Evolutionary conservation across 345 rosid species (phyloP).

Genomic region (Carallia brachiata): DNA sequence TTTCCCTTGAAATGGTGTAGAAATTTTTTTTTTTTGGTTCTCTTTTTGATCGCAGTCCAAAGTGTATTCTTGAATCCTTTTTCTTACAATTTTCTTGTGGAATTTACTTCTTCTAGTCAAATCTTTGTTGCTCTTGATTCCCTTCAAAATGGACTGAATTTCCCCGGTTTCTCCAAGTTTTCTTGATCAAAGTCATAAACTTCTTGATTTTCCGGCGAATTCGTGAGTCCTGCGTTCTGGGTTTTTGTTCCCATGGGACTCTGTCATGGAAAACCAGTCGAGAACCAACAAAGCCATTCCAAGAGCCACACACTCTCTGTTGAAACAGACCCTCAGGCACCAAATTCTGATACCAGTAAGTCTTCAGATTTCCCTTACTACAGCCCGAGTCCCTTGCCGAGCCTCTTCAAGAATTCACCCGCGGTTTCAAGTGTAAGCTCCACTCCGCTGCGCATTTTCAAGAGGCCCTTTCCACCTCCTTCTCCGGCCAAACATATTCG

Average conservation of each 20-base stretch:
- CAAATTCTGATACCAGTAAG: conserved; percentile 42
- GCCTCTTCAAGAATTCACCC: conserved; percentile 84
- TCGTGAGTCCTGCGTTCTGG: conserved; percentile 8
- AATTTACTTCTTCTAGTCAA: background rate
- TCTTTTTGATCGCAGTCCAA: background rate
- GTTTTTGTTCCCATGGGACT: conserved; percentile 64
- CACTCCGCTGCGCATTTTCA: conserved; percentile 85
- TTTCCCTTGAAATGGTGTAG: background rate
- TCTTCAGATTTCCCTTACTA: conserved; percentile 75
- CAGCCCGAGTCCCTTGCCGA: conserved; percentile 85
- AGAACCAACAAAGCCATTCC: conserved; percentile 43
- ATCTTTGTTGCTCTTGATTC: background rate
- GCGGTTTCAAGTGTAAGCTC: conserved; percentile 70
- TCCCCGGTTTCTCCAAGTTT: conserved; percentile 2
- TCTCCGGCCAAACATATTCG: conserved; percentile 96
- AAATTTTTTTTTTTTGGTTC: background rate
- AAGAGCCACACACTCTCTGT: conserved; percentile 28
- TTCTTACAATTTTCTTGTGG: background rate
- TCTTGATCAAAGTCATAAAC: conserved; percentile 10
- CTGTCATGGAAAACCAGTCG: conserved; percentile 78
- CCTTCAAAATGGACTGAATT: conserved; percentile 13
- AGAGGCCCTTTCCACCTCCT: conserved; percentile 96
- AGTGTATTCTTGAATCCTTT: background rate
- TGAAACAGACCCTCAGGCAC: conserved; percentile 35
- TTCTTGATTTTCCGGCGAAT: conserved; percentile 12